These are phyloP conservation scores for Clavispora fructus DNA, from an alignment of 805 yeast genomes.

Conservation along the genomic window DNA sequence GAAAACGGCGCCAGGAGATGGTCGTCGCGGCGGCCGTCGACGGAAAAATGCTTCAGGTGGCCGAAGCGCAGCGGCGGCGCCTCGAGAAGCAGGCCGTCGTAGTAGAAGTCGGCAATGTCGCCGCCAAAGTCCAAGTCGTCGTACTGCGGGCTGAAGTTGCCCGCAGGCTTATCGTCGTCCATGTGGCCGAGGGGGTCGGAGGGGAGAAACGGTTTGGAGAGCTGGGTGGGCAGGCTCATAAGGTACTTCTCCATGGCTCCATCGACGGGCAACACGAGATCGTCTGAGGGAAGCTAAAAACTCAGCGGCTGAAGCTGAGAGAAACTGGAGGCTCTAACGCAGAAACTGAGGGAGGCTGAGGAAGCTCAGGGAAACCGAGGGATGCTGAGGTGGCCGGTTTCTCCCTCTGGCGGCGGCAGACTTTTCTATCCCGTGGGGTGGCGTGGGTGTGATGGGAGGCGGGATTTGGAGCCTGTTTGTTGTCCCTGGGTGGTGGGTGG, in stretches of 20 bases:
- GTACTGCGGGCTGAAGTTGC: conserved; percentile 7
- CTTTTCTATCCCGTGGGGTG: too few species aligned
- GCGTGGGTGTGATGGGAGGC: too few species aligned
- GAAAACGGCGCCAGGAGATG: conserved; percentile 20
- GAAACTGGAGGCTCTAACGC: too few species aligned
- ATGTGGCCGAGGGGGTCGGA: conserved; percentile 2
- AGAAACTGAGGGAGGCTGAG: too few species aligned
- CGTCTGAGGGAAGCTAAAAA: neutral
- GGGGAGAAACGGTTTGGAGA: conserved; percentile 25
- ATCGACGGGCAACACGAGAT: conserved; percentile 1
- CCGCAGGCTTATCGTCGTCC: conserved; percentile 1
- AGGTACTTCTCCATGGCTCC: conserved; percentile 33
- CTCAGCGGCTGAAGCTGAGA: neutral
- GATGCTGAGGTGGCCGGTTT: too few species aligned
- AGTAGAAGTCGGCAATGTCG: conserved; percentile 12
- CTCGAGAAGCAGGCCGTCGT: conserved; percentile 3
- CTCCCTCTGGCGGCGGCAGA: too few species aligned
- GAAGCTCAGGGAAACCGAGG: too few species aligned
- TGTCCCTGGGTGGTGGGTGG: too few species aligned
- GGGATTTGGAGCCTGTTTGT: too few species aligned
- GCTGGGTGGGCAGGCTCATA: conserved; percentile 36
- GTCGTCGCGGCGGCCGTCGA: conserved; percentile 10
- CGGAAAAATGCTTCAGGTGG: conserved; percentile 17
- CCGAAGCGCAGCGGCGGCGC: conserved; percentile 1
- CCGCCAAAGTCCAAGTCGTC: conserved; percentile 14